Evolutionary conservation across 805 yeast genomes (phyloP), one percentile per base, ranked within the genome.

Genomic region (Candida succiphila): DNA sequence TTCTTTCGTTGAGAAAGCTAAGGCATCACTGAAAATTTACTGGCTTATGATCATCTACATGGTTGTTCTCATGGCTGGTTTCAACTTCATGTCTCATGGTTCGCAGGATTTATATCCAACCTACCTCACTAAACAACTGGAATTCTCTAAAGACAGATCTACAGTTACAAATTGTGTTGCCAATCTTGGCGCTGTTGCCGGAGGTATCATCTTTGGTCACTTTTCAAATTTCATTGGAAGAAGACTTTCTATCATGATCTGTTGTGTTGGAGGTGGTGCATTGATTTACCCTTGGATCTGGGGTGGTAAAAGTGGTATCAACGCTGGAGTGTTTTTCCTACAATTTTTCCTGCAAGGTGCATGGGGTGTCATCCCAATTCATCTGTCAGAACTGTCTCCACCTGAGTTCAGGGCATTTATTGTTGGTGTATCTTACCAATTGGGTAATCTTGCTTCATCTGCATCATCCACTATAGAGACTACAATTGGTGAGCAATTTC

Each of bases 381-480:
- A 75, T 52, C 56, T 77, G 34, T 61, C 75, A 4, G 82, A 75
- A 52, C 60, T 78, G 40, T 65, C 79, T 27, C 78, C 78, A 37
- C 76, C 78, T 16, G 73, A 71, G 38, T 74, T 69, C 57, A 64
- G 78, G 53, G 65, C 83, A 7, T 72, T 78, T 38, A 71, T 75
- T 33, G 68, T 72, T 28, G 85, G 85, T 49, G 65, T 67, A 23
- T 63, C 79, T 17, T 78, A 78, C 51, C 84, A 78, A 52, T 58
- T 78, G 43, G 85, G 85, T 60, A 78, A 77, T 56, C 61, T 77
- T 48, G 75, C 75, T 17, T 70, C 79, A 2, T 70, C 78, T 26
- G 82, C 83, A 4, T 70, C 79, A 2, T 71, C 81, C 1, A 77
- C 84, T n/a, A 77, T 77, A 41, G 82, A 77, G 54, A 58, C 78